Conservation (phyloP, 164 flowering plant genomes). For the Houttuynia cordata region DNA sequence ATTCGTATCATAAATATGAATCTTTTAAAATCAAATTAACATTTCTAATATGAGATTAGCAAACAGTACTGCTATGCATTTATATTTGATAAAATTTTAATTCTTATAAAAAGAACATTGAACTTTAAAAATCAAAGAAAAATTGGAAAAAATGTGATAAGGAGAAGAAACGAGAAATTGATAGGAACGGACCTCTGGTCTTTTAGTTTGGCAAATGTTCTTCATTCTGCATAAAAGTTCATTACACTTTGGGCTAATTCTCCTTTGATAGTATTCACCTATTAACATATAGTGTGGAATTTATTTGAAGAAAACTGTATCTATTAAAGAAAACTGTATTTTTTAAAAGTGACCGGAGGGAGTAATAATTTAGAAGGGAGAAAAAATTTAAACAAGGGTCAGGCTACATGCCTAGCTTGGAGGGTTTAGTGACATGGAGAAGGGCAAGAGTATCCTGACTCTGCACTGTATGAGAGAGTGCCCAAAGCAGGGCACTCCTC, state of each 20-base stretch:
- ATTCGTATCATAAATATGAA: background rate
- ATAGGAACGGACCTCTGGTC: slow-evolving; percentile 52
- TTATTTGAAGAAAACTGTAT: no score
- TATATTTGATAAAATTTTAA: background rate
- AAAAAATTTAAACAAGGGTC: background rate
- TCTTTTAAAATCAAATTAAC: background rate
- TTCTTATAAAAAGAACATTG: background rate
- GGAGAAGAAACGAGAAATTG: background rate
- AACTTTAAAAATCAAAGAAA: no score
- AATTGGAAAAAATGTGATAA: background rate
- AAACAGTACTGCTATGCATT: background rate
- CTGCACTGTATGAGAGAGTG: slow-evolving; percentile 66
- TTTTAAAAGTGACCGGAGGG: no score
- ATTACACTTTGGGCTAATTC: slow-evolving; percentile 30
- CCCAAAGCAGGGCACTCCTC: slow-evolving; percentile 74
- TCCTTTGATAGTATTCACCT: slow-evolving; percentile 25
- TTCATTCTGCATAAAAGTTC: slow-evolving; percentile 40
- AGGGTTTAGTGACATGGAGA: slow-evolving; percentile 40
- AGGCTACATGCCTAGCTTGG: slow-evolving; percentile 27
- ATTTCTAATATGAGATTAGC: background rate
- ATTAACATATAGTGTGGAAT: background rate
- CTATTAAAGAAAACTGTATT: no score
- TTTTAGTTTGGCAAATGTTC: slow-evolving; percentile 40
- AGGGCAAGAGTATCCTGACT: slow-evolving; percentile 51
- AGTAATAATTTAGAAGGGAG: no score